phyloP scores from a whole-genome alignment of 352 stramenopile species.

The Phytophthora lateralis region DNA sequence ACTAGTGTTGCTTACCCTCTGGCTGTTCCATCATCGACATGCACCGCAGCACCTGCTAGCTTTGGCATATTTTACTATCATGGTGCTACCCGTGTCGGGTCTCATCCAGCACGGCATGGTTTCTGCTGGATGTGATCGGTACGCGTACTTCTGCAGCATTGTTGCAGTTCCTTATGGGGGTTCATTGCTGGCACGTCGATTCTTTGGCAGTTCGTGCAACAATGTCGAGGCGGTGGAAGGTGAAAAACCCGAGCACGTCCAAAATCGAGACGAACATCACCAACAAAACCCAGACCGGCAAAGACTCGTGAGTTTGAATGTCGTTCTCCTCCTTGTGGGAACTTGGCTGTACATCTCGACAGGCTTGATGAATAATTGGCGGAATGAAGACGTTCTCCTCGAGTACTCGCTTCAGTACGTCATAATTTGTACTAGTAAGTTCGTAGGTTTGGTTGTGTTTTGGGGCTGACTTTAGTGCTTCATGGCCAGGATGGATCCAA shows the following conservation, averaged over 20 bases:
- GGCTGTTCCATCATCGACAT: constrained; percentile 20
- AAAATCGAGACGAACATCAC: constrained; percentile 4
- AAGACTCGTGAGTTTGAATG: not conserved
- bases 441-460: too few relatives aligned
- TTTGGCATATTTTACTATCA: constrained; percentile 42
- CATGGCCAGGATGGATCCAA: constrained; percentile 43
- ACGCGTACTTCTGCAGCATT: constrained; percentile 65
- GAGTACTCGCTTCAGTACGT: constrained; percentile 38
- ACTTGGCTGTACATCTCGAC: constrained; percentile 32
- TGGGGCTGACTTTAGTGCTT: constrained; percentile 1
- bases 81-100: constrained; percentile 63
- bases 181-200: constrained; percentile 12
- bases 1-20: constrained; percentile 26
- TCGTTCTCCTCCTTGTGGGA: constrained; percentile 14
- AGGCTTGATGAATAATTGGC: constrained; percentile 37
- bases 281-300: constrained; percentile 5
- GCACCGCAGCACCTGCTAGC: constrained; percentile 40
- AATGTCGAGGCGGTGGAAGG: not conserved
- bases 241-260: constrained; percentile 3
- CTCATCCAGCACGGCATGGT: constrained; percentile 80
- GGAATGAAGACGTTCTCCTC: constrained; percentile 44
- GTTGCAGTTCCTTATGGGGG: constrained; percentile 50
- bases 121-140: constrained; percentile 55
- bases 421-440: not conserved
- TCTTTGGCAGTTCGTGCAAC: constrained; percentile 11